Evolutionary conservation across 768 basidiomycete genomes (phyloP).

Genomic region (Pulveroboletus sp.): DNA sequence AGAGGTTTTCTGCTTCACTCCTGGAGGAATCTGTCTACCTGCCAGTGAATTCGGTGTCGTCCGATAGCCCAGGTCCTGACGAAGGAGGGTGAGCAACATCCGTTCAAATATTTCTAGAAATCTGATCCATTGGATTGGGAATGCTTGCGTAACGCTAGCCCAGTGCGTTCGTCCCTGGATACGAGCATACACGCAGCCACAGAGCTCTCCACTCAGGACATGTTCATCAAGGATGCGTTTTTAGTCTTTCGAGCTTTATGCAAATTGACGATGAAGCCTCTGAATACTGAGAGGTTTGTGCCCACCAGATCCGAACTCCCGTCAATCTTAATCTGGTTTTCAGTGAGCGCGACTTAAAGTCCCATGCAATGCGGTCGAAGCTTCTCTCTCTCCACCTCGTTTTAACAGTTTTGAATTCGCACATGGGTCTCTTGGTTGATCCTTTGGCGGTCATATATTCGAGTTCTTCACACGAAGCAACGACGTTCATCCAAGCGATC

Average conservation of each 20-base stretch:
- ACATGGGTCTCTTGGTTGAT: slow-evolving; percentile 87
- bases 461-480: slow-evolving; percentile 81
- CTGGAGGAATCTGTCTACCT: slow-evolving; percentile 2
- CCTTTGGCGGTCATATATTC: slow-evolving; percentile 89
- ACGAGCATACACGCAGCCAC: slow-evolving; percentile 27
- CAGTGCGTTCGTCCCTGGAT: slow-evolving; percentile 19
- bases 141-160: no score
- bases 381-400: slow-evolving; percentile 92
- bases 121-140: no score
- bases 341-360: slow-evolving; percentile 93
- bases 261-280: slow-evolving; percentile 96
- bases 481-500: slow-evolving; percentile 86
- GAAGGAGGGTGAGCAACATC: slow-evolving; percentile 23
- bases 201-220: slow-evolving; percentile 71
- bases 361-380: slow-evolving; percentile 97
- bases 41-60: not conserved
- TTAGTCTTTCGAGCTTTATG: slow-evolving; percentile 95
- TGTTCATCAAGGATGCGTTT: slow-evolving; percentile 97
- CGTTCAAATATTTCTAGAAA: not conserved
- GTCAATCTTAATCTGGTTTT: slow-evolving; percentile 13
- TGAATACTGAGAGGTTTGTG: slow-evolving; percentile 85
- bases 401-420: slow-evolving; percentile 85
- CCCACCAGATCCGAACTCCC: not conserved
- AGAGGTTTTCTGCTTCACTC: not conserved
- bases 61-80: slow-evolving; percentile 3